Base-by-base conservation (phyloP, 306 rosid species). In the Fagus crenata region DNA sequence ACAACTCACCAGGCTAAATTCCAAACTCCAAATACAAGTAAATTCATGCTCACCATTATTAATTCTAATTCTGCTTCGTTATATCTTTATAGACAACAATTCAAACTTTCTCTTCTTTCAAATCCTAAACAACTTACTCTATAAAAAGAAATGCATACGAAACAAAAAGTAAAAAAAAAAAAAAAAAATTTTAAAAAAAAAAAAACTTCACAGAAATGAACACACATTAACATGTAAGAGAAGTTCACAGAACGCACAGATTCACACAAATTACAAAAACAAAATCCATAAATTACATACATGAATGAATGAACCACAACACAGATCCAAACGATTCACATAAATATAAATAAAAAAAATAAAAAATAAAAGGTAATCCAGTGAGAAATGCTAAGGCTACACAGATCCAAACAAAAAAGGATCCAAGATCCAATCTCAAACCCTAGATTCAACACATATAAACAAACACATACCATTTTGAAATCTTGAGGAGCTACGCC, bases 401-500 rank as follows among this genome's bases (percentile, higher is more conserved):
- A 11, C 64, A 67, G 82, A 74, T 73, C 54, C 71, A 12, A 64
- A 46, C 51, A 42, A 40, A 71, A 55, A 31, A 15, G 42, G 11
- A 65, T 39, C 71, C 77, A 72, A 76, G 82, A 78, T 78, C 75
- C 43, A 79, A 46, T 0, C 14, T 9, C 4, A 46, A 46, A 53
- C 60, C 67, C 78, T 9, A 32, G 54, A 67, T 68, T 70, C 71
- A 75, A 80, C 28, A 22, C 67, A 58, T 12, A 39, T 7, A 37
- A 55, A 67, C 17, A 17, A 17, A 76, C 15, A 64, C 76, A n/a
- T 42, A 93, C 98, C 87, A 84, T 81, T 56, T 69, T 78, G 73
- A 93, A 93, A 81, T 89, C 96, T 67, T 87, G 87, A 33, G 97
- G 97, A 37, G 93, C 91, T 31, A 93, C 97, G 69, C 93, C 97